Base-by-base conservation (phyloP, 1,284 basidiomycete species). In the Fomitopsis pinicola region DNA sequence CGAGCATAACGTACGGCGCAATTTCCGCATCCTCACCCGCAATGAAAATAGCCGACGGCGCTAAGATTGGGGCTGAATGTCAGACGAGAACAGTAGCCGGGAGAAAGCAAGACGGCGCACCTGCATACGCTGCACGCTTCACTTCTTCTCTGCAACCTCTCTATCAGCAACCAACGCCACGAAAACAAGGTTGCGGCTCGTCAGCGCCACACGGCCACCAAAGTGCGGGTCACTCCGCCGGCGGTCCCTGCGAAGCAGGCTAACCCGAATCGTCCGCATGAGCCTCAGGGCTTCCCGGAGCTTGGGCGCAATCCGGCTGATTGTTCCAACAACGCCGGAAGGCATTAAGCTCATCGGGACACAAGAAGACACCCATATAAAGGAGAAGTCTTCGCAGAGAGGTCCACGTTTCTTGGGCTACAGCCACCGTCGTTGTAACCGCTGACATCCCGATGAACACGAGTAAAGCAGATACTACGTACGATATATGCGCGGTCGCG, bases 401-500 rank as follows among this genome's bases (percentile, higher is more conserved):
- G 10, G 17, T n/a, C 52, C 33, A 40, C 17, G 33, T 5, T 36
- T 54, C 35, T 3, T 38, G 35, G 22, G 30, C 50, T 36, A 53
- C 0, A 19, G 48, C 7, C 30, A 8, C 19, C 45, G 36, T 15
- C 19, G 26, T 30, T 19, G 48, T 30, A 12, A 33, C 57, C 26
- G 57, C 14, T 35, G 22, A 42, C 30, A 14, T 17, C 22, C 42
- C 8, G 33, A 14, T 15, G 36, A 58, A 48, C 44, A 36, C 42
- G 42, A 22, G 38, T 14, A 40, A 42, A 60, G 52, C 12, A 26
- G 36, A 14, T 19, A n/a, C 3, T 9, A 77, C 86, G 66, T 75
- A 89, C 87, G 91, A 92, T 64, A 97, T 97, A 73, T 97, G 95
- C 2, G 94, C 94, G 5, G 87, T 90, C 3, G 86, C 87, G 68